phyloP scores from a whole-genome alignment of 352 stramenopile species.

The Globisporangium spinosum region DNA sequence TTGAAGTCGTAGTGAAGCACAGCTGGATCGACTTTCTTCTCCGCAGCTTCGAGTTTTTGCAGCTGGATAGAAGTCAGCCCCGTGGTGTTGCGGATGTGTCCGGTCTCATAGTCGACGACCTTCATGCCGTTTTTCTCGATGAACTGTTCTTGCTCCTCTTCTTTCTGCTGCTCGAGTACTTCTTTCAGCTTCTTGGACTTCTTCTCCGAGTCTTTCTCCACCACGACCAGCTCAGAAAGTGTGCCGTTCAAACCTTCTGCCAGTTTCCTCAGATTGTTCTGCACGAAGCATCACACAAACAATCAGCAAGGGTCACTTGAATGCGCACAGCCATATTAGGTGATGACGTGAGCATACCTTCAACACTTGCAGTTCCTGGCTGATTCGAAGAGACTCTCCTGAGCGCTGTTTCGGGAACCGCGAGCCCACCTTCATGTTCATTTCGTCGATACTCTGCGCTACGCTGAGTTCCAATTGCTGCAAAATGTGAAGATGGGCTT shows the following conservation, averaged over 20 bases:
- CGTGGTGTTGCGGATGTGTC: conserved; percentile 72
- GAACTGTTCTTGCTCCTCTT: conserved; percentile 74
- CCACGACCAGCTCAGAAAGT: conserved; percentile 70
- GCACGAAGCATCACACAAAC: conserved; percentile 7
- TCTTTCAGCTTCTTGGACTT: conserved; percentile 79
- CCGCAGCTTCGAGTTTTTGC: conserved; percentile 70
- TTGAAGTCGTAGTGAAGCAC: conserved; percentile 88
- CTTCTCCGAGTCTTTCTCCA: conserved; percentile 76
- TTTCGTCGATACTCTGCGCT: conserved; percentile 56
- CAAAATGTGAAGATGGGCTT: conserved; percentile 71
- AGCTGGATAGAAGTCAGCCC: conserved; percentile 55
- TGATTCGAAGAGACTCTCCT: conserved; percentile 27
- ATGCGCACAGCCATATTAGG: not conserved
- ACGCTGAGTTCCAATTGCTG: conserved; percentile 67
- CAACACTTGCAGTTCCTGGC: conserved; percentile 41
- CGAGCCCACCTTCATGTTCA: conserved; percentile 26
- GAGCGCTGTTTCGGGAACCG: conserved; percentile 27
- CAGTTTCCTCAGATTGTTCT: conserved; percentile 67
- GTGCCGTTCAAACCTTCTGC: conserved; percentile 69
- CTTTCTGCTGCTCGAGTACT: conserved; percentile 71
- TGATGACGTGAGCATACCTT: conserved; percentile 14
- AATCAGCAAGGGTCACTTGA: not conserved
- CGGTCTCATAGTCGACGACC: conserved; percentile 82
- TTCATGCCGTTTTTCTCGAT: conserved; percentile 79
- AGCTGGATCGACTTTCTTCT: conserved; percentile 80